A percentile compares a stretch with the other conserved stretches of the same genome.
phyloP scores from a whole-genome alignment of 2,329 filamentous ascomycete genomes.

The Penicillium sp. region DNA sequence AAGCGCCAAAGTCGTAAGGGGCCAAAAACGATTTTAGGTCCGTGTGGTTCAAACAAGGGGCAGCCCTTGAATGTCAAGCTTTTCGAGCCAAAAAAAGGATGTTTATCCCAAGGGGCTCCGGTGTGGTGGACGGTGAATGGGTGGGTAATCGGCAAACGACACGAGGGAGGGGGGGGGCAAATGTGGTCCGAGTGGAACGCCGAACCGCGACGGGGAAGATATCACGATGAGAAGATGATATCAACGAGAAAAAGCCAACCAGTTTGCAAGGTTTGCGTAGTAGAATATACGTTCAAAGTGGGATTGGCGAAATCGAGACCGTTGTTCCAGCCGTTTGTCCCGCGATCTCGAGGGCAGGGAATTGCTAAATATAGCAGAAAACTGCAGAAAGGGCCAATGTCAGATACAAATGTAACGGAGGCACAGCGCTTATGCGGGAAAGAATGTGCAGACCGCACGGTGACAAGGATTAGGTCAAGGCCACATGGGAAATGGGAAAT shows the following conservation, averaged over 20 bases:
- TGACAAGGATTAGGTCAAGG: constrained; percentile 1
- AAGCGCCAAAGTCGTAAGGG: constrained; percentile 6
- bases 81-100: background rate
- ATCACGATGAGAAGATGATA: constrained; percentile 8
- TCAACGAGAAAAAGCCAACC: background rate
- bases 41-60: background rate
- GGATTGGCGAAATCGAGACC: constrained; percentile 11
- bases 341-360: constrained; percentile 23
- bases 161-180: constrained; percentile 11
- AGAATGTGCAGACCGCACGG: constrained; percentile 1
- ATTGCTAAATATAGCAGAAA: constrained; percentile 40
- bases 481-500: background rate
- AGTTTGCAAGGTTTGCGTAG: background rate
- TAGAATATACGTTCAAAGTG: background rate
- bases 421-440: constrained; percentile 20
- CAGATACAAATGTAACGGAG: constrained; percentile 25
- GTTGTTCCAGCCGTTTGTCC: constrained; percentile 24
- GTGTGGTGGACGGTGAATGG: constrained; percentile 3
- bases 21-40: background rate
- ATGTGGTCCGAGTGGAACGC: constrained; percentile 11
- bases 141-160: constrained; percentile 7
- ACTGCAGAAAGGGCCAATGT: constrained; percentile 26
- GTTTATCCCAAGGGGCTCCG: constrained; percentile 1
- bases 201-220: constrained; percentile 11
- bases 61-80: background rate